Evolutionary conservation across 2,329 filamentous ascomycete genomes (phyloP).

Genomic region (Botryotinia calthae): DNA sequence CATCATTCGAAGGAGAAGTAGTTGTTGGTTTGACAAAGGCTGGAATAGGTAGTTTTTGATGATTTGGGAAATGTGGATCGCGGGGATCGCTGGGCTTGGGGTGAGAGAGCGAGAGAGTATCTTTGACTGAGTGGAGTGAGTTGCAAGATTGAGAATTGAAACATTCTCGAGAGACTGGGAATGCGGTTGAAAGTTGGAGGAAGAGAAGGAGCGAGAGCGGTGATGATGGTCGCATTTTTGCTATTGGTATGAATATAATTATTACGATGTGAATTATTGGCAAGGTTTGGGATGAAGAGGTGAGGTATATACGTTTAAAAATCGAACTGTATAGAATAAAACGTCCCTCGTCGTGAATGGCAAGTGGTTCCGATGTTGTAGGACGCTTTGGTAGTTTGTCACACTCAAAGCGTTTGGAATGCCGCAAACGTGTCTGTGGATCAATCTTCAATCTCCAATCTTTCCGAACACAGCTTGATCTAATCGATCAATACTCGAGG

Average conservation of each 20-base stretch:
- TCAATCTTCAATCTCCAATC: background rate
- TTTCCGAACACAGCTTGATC: background rate
- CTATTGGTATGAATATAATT: background rate
- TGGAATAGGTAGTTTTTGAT: conserved; percentile 25
- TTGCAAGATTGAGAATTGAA: conserved; percentile 3
- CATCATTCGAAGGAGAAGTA: background rate
- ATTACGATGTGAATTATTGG: background rate
- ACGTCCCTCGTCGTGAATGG: background rate
- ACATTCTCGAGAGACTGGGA: conserved; percentile 18
- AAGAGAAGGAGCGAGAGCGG: conserved; percentile 20
- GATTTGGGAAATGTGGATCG: conserved; percentile 32
- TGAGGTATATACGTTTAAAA: background rate
- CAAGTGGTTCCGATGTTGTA: conserved; percentile 6
- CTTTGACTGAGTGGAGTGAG: background rate
- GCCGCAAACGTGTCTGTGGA: background rate
- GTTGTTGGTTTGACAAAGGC: background rate
- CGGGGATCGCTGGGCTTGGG: conserved; percentile 5
- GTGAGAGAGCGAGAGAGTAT: background rate
- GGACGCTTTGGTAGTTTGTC: background rate
- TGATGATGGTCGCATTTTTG: conserved; percentile 19
- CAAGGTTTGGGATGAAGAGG: background rate
- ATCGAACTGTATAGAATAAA: background rate
- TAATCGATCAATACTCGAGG: background rate
- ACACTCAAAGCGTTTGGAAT: conserved; percentile 7
- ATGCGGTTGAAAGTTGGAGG: conserved; percentile 26